Percentiles rank a stretch among this genome's conserved stretches.
These are phyloP conservation scores for Scheffersomyces amazonensis DNA, from an alignment of 805 yeast genomes.

Conservation along the genomic window DNA sequence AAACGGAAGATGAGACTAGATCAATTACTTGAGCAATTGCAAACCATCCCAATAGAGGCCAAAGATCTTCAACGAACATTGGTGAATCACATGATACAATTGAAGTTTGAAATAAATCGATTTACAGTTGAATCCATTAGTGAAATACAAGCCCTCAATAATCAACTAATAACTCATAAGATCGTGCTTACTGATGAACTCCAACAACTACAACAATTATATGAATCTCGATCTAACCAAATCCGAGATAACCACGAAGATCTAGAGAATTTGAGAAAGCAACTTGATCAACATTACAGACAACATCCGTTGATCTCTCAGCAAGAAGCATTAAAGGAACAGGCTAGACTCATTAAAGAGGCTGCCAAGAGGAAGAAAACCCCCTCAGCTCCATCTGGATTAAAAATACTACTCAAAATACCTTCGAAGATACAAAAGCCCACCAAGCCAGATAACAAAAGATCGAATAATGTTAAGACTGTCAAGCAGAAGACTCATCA, in stretches of 20 bases:
- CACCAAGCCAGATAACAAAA: not conserved
- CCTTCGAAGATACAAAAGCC: constrained; percentile 3
- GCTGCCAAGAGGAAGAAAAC: not conserved
- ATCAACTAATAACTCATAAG: constrained; percentile 30
- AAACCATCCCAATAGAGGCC: constrained; percentile 2
- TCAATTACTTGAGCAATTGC: constrained; percentile 11
- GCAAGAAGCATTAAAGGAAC: constrained; percentile 35
- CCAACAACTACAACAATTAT: constrained; percentile 17
- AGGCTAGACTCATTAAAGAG: constrained; percentile 8
- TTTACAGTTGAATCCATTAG: constrained; percentile 18
- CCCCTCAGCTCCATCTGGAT: constrained; percentile 5
- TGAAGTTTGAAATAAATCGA: constrained; percentile 4
- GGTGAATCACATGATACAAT: not conserved
- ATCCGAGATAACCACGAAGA: constrained; percentile 6
- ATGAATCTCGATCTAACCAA: constrained; percentile 4
- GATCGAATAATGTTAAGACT: constrained; percentile 8
- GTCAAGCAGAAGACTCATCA: not conserved
- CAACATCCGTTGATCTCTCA: constrained; percentile 35
- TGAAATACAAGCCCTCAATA: constrained; percentile 25
- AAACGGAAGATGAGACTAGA: constrained; percentile 18
- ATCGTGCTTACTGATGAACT: constrained; percentile 21
- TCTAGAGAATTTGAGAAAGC: constrained; percentile 22
- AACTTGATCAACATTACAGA: constrained; percentile 31
- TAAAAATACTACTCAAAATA: constrained; percentile 13
- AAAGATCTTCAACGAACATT: not conserved